Base-by-base conservation (phyloP, 2,329 filamentous ascomycete species). In the Mycogone perniciosa region DNA sequence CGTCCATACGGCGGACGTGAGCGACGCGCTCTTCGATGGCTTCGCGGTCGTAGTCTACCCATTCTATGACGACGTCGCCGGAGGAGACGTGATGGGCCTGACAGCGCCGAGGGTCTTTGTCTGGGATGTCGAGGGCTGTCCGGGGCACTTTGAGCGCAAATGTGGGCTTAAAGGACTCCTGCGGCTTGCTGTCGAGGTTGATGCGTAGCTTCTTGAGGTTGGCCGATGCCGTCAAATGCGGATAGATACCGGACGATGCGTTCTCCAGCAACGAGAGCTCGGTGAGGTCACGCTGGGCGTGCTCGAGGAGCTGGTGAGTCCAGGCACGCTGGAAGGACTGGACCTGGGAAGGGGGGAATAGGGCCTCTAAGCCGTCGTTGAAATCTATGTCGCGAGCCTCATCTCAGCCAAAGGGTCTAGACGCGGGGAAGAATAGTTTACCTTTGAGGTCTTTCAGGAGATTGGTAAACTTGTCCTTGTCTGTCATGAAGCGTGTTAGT, bases 281-380 rank as follows among this genome's bases (percentile, higher is more conserved):
- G 11, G 60, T 55, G 39, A 74, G 47, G 51, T 74, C 71, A 37
- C 71, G 65, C 50, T 71, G 63, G 7, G 71, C 71, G n/a, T 62
- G 66, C 42, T 73, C 69, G n/a, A 76, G 65, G 30, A 76, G 66
- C 51, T 73, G 70, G 55, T 73, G 69, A 9, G 68, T 71, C 72
- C 72, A 75, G n/a, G 70, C 66, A 10, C 72, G 67, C 52, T 73
- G 70, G 26, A 74, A 64, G 7, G 68, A 73, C 11, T 65, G 64
- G 6, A 75, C 59, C 51, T 71, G 65, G 2, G 67, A 65, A 6
- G 67, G 62, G 10, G 72, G 73, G 60, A 75, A 75, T 44, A 75
- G 65, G 43, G 71, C 69, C 53, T 75, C 72, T 9, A 76, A 63
- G 38, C 73, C 71, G 59, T 76, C 70, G 59, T 75, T 76, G 60